phyloP scores from a whole-genome alignment of 495 filamentous ascomycete species.

The Daldinia childiae region DNA sequence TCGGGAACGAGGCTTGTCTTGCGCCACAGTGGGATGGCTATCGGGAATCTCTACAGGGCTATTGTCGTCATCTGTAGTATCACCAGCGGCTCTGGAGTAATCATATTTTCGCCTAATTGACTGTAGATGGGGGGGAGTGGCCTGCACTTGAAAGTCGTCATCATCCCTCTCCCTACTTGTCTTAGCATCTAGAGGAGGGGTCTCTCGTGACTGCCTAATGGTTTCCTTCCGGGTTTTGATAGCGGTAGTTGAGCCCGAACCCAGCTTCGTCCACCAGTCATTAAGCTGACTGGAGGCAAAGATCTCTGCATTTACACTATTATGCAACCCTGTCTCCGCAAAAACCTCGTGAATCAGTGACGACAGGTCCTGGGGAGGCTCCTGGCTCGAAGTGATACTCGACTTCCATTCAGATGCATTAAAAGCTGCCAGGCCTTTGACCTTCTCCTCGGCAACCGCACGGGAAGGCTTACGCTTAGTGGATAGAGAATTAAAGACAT shows the following conservation, averaged over 20 bases:
- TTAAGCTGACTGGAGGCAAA: conserved; percentile 49
- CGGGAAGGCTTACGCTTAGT: conserved; percentile 59
- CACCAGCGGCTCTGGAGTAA: conserved; percentile 41
- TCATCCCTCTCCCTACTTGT: conserved; percentile 46
- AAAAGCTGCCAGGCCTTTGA: conserved; percentile 66
- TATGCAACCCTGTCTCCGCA: conserved; percentile 42
- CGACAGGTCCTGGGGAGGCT: conserved; percentile 48
- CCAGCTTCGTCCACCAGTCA: conserved; percentile 62
- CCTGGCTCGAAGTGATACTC: conserved; percentile 36
- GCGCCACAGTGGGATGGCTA: conserved; percentile 12
- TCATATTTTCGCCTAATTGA: conserved; percentile 19
- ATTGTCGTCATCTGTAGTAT: conserved; percentile 50
- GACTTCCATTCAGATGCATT: conserved; percentile 58
- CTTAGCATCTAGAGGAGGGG: conserved; percentile 3
- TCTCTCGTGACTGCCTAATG: conserved; percentile 5
- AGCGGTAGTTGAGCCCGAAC: conserved; percentile 19
- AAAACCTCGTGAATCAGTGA: conserved; percentile 52
- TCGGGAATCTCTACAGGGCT: conserved; percentile 31
- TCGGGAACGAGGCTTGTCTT: conserved; percentile 18
- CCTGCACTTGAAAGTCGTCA: conserved; percentile 63
- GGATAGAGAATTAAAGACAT: conserved; percentile 73
- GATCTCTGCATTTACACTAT: conserved; percentile 37
- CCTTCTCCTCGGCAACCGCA: conserved; percentile 58
- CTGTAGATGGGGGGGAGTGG: conserved; percentile 52
- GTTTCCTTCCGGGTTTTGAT: conserved; percentile 18